Evolutionary conservation across 208 protist genomes (phyloP).

Genomic region (Acanthamoeba polyphaga): DNA sequence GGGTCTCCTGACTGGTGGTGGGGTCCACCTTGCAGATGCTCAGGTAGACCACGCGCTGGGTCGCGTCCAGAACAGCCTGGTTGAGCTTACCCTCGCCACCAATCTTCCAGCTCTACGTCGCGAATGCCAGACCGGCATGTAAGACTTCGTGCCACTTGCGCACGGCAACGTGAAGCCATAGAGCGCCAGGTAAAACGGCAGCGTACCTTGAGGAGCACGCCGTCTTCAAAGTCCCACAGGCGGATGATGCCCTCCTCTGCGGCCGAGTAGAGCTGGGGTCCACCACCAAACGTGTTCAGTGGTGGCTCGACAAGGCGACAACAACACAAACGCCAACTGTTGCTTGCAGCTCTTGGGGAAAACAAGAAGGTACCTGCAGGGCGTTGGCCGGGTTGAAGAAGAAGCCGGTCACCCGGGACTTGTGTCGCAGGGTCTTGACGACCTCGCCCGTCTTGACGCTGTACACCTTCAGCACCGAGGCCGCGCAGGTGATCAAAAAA

Average conservation of each 20-base stretch:
- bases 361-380: constrained; percentile 17
- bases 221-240: constrained; percentile 71
- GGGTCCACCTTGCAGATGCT: background rate
- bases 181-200: no score
- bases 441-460: constrained; percentile 54
- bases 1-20: background rate
- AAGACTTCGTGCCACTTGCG: no score
- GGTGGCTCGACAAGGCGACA: background rate
- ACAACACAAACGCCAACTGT: background rate
- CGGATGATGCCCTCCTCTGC: constrained; percentile 43
- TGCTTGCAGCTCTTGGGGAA: no score
- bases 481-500: constrained; percentile 56
- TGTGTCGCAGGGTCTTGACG: constrained; percentile 49
- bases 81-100: background rate
- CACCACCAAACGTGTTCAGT: background rate
- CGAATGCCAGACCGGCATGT: no score
- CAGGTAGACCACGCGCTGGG: background rate
- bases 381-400: constrained; percentile 64
- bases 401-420: constrained; percentile 1
- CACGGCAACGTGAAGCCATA: no score
- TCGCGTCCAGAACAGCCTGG: background rate
- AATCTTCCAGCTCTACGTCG: constrained; percentile 15
- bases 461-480: constrained; percentile 53
- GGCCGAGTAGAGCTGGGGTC: constrained; percentile 12
- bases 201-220: constrained; percentile 25